Evolutionary conservation across 768 basidiomycete genomes (phyloP), one percentile per base, ranked within the genome.

Genomic region (Pisolithus microcarpus): DNA sequence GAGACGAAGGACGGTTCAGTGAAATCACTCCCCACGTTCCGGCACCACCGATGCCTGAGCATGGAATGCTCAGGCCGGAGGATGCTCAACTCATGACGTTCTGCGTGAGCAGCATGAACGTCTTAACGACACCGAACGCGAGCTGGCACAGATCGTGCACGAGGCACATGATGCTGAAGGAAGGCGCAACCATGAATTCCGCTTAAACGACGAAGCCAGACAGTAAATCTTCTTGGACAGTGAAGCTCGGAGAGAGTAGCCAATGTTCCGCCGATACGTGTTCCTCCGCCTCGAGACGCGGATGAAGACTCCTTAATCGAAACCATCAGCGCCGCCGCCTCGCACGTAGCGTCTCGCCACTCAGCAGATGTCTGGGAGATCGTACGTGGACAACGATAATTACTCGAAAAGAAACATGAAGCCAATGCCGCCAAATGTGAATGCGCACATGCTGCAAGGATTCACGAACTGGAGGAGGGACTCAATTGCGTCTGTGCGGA

Each of bases 391-490:
- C 84, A 85, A 56, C 73, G 84, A 48, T 83, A 84, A 39, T 79
- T 84, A 49, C 65, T 76, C 54, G 70, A 71, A 40, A 70, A 72
- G 31, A 78, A 84, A 57, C 72, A 78, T 36, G 83, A 83, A 49
- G 71, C 65, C n/a, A 71, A 74, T 4, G 72, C 73, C 5, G 73
- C 70, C 3, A 85, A 87, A 58, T 76, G 80, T 21, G 77, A 79
- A 18, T 69, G 69, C 13, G 58, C 81, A 19, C 68, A 73, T 30
- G 73, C 72, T 7, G 84, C 89, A 23, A 23, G 21, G 21, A 23
- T 78, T 75, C 23, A 72, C 91, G 21, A 85, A 90, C 71, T 80
- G 85, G 82, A 87, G 57, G 79, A 80, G 4, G 83, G 89, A 56
- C 69, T 88, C 7, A 72, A 75, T 5, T 70, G 68, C 6, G 69